Percentiles rank a stretch among this genome's conserved stretches.
These are phyloP conservation scores for Fusarium staphyleae DNA, from an alignment of 2,329 filamentous ascomycete genomes.

Conservation along the genomic window DNA sequence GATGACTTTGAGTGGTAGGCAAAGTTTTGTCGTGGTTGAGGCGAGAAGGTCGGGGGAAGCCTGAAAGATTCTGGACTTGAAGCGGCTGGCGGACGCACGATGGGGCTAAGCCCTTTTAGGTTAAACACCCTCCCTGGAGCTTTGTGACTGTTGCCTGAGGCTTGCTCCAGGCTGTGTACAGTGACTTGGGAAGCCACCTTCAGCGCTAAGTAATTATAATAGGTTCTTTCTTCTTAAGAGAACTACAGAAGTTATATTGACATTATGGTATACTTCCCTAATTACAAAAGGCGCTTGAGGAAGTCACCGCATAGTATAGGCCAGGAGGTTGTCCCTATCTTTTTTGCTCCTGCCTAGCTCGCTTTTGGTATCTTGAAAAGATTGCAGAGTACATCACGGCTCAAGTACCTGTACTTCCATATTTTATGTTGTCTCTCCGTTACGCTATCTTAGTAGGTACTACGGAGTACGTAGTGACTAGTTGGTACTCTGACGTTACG, in stretches of 20 bases:
- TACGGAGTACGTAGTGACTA: too few relatives aligned
- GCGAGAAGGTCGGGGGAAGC: slow-evolving; percentile 49
- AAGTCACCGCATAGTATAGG: too few relatives aligned
- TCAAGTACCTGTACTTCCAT: slow-evolving; percentile 32
- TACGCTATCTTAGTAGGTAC: slow-evolving; percentile 14
- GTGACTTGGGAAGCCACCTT: slow-evolving; percentile 34
- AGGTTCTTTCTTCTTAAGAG: too few relatives aligned
- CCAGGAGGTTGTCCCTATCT: too few relatives aligned
- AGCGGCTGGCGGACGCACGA: slow-evolving; percentile 47
- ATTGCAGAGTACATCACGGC: background rate
- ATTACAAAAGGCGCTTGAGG: too few relatives aligned
- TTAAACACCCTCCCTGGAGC: slow-evolving; percentile 13
- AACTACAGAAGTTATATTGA: too few relatives aligned
- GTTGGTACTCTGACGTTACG: slow-evolving; percentile 24
- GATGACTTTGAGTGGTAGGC: slow-evolving; percentile 51
- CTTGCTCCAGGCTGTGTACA: slow-evolving; percentile 13
- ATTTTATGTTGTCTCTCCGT: too few relatives aligned
- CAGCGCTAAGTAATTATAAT: too few relatives aligned
- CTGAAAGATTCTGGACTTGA: slow-evolving; percentile 55
- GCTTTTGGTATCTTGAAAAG: too few relatives aligned
- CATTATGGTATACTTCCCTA: too few relatives aligned
- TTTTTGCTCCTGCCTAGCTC: too few relatives aligned
- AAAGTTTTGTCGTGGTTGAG: slow-evolving; percentile 55
- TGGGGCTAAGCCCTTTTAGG: slow-evolving; percentile 33
- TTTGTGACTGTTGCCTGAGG: slow-evolving; percentile 38